Evolutionary conservation across 1,284 basidiomycete species (phyloP).

Genomic region (Golubevia pallescens): DNA sequence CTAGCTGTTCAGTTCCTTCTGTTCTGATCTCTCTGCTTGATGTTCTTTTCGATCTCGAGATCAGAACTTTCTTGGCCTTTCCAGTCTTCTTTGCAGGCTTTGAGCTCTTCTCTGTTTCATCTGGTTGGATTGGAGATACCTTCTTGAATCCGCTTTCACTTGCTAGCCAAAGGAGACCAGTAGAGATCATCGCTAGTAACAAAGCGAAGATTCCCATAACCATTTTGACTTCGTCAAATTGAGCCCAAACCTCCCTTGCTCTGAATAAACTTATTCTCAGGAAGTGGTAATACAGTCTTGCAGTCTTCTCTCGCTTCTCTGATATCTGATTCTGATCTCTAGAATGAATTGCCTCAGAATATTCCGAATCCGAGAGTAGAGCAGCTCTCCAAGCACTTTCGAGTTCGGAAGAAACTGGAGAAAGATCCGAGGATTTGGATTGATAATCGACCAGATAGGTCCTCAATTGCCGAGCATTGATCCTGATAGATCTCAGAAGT

Average conservation of each 20-base stretch:
- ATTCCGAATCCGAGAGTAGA: slow-evolving; percentile 33
- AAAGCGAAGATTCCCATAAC: slow-evolving; percentile 19
- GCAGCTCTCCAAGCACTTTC: slow-evolving; percentile 32
- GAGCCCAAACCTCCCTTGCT: slow-evolving; percentile 57
- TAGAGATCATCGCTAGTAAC: background rate
- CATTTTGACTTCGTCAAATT: slow-evolving; percentile 48
- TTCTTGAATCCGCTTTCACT: background rate
- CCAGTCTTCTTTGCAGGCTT: background rate
- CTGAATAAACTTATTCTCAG: slow-evolving; percentile 38
- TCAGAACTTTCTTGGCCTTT: background rate
- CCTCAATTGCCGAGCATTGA: slow-evolving; percentile 55
- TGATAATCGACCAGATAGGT: slow-evolving; percentile 41
- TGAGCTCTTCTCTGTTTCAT: background rate
- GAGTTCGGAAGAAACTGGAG: slow-evolving; percentile 32
- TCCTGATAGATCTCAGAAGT: slow-evolving; percentile 48
- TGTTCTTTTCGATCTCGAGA: background rate
- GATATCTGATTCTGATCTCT: too few species aligned
- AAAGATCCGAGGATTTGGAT: slow-evolving; percentile 29
- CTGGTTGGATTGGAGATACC: background rate
- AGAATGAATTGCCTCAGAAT: background rate
- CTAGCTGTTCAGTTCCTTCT: background rate
- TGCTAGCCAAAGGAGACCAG: background rate
- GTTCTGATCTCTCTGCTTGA: background rate
- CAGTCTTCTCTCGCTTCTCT: background rate
- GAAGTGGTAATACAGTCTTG: slow-evolving; percentile 28